Conservation (phyloP, 257 asterid species). For the Cinchona pubescens region DNA sequence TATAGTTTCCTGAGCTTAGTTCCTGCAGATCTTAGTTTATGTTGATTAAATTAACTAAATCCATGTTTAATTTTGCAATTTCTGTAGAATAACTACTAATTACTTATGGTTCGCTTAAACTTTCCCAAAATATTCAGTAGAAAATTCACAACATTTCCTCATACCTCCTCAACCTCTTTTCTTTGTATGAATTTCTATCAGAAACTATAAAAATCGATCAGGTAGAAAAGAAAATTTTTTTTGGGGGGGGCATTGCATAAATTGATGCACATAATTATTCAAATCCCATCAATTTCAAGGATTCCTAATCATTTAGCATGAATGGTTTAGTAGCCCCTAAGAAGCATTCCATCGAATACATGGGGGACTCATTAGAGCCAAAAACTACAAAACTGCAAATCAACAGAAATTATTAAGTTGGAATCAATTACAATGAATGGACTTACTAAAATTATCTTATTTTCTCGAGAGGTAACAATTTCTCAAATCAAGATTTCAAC, state of each 20-base stretch:
- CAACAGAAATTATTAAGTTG: not conserved
- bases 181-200: not conserved
- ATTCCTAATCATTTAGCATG: too few species aligned
- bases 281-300: too few species aligned
- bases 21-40: not conserved
- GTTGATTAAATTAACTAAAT: not conserved
- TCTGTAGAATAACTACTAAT: not conserved
- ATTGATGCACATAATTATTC: too few species aligned
- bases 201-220: not conserved
- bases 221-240: not conserved
- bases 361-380: not conserved
- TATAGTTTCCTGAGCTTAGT: not conserved
- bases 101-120: not conserved
- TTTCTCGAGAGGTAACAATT: not conserved
- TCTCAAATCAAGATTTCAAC: not conserved
- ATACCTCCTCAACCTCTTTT: not conserved
- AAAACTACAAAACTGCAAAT: not conserved
- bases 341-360: not conserved
- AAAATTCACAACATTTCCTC: not conserved
- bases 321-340: not conserved
- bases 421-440: too few species aligned
- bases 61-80: not conserved
- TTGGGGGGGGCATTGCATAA: not conserved
- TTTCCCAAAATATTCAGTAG: not conserved
- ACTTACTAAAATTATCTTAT: too few species aligned